Base-by-base conservation (phyloP, 768 basidiomycete species). In the Dacryopinax spathularia region DNA sequence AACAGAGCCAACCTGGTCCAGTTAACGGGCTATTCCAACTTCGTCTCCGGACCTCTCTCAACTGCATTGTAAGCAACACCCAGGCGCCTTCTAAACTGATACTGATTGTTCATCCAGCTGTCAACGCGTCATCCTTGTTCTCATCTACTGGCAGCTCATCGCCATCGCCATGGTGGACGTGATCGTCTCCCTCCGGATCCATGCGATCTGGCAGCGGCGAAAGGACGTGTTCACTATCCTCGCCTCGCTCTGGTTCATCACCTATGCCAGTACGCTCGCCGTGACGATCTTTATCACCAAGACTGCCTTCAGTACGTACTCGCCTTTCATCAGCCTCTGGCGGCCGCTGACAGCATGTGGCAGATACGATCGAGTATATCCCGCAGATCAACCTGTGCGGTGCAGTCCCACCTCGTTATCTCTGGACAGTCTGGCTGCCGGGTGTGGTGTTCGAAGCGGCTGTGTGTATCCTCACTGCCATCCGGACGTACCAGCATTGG, bases 141-240 rank as follows among this genome's bases (percentile, higher is more conserved):
- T 56, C 48, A 56, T 56, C 48, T 56, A 56, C 29, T 56, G 48
- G 48, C 48, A 56, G 48, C 48, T 56, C 48, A 29, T 56, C 31
- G 48, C 48, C 25, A 22, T 56, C 29, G 48, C 48, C 13, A 56
- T 56, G 48, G 48, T 56, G 13, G 48, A 56, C 48, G 48, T 56
- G 29, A 56, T 56, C 48, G 48, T 56, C 18, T 56, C 25, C 25
- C 48, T 56, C 9, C 48, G 48, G 25, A 56, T 56, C 10, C 29
- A 31, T 29, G 48, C 48, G 48, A 56, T 56, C 10, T 56, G 48
- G 48, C 48, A 56, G 25, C 48, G 48, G 10, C 48, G 48, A 3
- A 13, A 20, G 18, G 22, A 25, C 9, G 48, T 56, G 13, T 56
- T 56, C 29, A 20, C 18, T 29, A 29, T 56, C 3, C 48, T 56